phyloP scores from a whole-genome alignment of 257 asterid species.

The Solanum corneliomulleri region DNA sequence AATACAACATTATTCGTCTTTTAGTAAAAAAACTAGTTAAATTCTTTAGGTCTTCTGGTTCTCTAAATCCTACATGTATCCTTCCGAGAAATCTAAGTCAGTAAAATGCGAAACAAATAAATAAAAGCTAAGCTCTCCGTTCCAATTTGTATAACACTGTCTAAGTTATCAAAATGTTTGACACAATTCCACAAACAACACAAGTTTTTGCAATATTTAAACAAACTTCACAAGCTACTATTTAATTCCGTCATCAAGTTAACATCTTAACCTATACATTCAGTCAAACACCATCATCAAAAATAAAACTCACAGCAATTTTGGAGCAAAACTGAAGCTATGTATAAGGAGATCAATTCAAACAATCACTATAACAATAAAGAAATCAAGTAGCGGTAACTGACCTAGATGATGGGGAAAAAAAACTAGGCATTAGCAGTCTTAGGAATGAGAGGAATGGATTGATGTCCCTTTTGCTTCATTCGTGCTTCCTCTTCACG shows the following conservation, averaged over 20 bases:
- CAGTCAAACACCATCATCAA: not conserved
- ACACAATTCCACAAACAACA: not conserved
- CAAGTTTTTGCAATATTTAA: not conserved
- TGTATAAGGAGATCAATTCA: not conserved
- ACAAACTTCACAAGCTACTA: not conserved
- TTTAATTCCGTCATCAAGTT: not conserved
- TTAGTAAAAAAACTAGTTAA: not conserved
- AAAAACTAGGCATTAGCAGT: conserved; percentile 59
- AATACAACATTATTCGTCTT: not conserved
- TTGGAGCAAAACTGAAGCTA: not conserved
- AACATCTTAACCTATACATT: not conserved
- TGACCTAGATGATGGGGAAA: not conserved
- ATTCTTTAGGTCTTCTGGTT: not conserved
- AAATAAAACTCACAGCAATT: not conserved
- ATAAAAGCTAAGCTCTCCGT: not conserved
- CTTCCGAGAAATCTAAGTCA: not conserved
- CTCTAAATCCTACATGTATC: not conserved
- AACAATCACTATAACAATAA: not conserved
- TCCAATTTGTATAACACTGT: not conserved
- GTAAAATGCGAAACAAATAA: not conserved
- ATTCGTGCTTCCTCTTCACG: conserved; percentile 44
- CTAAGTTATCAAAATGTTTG: not conserved
- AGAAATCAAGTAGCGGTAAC: not conserved
- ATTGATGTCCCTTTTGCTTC: conserved; percentile 3
- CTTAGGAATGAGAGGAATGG: conserved; percentile 61